Evolutionary conservation across 345 rosid species (phyloP).

Genomic region (Gossypium herbaceum): DNA sequence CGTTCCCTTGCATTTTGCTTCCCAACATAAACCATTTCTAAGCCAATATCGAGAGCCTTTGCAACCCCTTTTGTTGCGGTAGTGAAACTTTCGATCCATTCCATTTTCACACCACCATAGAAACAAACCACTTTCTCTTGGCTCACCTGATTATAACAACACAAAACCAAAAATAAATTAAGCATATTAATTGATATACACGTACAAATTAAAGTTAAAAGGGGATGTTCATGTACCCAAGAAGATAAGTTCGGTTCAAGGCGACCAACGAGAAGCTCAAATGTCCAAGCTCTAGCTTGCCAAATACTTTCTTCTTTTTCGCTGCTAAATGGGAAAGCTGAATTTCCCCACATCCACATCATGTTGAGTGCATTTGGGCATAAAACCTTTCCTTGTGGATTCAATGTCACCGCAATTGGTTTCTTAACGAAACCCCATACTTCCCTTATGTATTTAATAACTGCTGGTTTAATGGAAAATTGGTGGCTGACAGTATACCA

Average conservation of each 20-base stretch:
- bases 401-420: constrained; percentile 66
- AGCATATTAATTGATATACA: neutral
- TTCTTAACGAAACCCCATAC: constrained; percentile 66
- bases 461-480: constrained; percentile 40
- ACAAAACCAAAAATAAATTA: neutral
- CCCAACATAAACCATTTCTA: constrained; percentile 72
- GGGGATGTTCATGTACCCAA: constrained; percentile 37
- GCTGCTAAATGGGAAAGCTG: constrained; percentile 71
- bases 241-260: constrained; percentile 31
- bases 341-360: constrained; percentile 77
- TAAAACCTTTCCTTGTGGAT: constrained; percentile 67
- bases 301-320: constrained; percentile 52
- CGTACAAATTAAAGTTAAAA: neutral
- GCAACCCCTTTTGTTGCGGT: constrained; percentile 35
- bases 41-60: constrained; percentile 24
- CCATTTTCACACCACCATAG: constrained; percentile 65
- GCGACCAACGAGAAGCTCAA: constrained; percentile 50
- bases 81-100: constrained; percentile 34
- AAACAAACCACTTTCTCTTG: constrained; percentile 52
- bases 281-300: constrained; percentile 52
- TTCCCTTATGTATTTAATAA: constrained; percentile 48
- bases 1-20: constrained; percentile 57
- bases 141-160: constrained; percentile 29
- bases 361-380: constrained; percentile 71
- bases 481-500: constrained; percentile 74